phyloP scores from a whole-genome alignment of 78 protist species.

The Dictyostelium brefeldianum region DNA sequence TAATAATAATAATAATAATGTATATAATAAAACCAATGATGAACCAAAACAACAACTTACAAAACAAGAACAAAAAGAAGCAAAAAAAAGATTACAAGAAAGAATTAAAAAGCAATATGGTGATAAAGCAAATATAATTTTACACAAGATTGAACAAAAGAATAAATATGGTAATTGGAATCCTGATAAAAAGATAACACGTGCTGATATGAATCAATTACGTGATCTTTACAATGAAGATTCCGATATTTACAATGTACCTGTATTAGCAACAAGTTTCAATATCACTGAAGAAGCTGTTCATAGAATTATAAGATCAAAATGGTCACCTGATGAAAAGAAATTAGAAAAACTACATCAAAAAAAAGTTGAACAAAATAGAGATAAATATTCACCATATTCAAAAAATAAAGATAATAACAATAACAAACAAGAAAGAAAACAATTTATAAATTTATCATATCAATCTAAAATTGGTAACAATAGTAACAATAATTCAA shows the following conservation, averaged over 20 bases:
- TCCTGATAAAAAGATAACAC: slow-evolving; percentile 12
- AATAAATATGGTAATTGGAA: slow-evolving; percentile 45
- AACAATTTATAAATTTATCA: neutral
- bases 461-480: neutral
- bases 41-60: neutral
- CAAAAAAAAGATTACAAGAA: slow-evolving; percentile 14
- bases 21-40: neutral
- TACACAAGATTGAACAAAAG: slow-evolving; percentile 17
- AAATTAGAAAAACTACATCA: slow-evolving; percentile 14
- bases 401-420: slow-evolving; percentile 4
- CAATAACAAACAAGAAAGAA: neutral
- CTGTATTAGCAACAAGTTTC: neutral
- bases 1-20: neutral
- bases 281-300: slow-evolving; percentile 11
- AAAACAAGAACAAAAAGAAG: neutral
- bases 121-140: slow-evolving; percentile 23
- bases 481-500: neutral
- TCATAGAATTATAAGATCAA: slow-evolving; percentile 12
- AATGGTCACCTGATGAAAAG: slow-evolving; percentile 32
- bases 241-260: slow-evolving; percentile 9
- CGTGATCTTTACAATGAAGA: slow-evolving; percentile 8
- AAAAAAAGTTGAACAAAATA: neutral
- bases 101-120: slow-evolving; percentile 31
- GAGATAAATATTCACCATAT: neutral
- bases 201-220: slow-evolving; percentile 29